These are phyloP conservation scores for Blastobotrys proliferans DNA, from an alignment of 1,139 yeast species.

Conservation along the genomic window DNA sequence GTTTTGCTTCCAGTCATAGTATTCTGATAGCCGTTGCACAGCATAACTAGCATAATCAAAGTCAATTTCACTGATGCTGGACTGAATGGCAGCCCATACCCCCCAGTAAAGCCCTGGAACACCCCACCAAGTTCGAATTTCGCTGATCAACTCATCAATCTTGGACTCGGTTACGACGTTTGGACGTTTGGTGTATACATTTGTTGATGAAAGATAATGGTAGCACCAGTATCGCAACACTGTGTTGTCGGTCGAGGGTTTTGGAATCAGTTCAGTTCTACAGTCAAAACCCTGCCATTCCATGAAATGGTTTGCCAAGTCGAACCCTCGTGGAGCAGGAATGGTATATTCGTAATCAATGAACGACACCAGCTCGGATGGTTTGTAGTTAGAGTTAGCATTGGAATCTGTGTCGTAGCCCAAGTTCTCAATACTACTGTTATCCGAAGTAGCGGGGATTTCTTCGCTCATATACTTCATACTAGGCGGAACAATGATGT, in stretches of 20 bases:
- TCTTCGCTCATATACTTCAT: background rate
- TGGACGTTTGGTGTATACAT: constrained; percentile 12
- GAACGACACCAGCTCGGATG: constrained; percentile 46
- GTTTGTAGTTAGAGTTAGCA: constrained; percentile 32
- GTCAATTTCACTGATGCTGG: constrained; percentile 65
- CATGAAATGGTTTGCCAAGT: constrained; percentile 78
- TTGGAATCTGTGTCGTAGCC: too few species aligned
- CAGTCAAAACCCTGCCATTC: constrained; percentile 89
- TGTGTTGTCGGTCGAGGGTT: constrained; percentile 43
- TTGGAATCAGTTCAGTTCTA: constrained; percentile 56
- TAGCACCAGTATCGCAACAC: constrained; percentile 48
- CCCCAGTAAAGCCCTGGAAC: constrained; percentile 87
- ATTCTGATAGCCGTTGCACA: constrained; percentile 57
- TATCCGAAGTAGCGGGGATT: background rate
- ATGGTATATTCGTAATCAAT: constrained; percentile 81
- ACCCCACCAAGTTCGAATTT: constrained; percentile 62
- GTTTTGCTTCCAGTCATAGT: constrained; percentile 57
- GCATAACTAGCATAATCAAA: constrained; percentile 67
- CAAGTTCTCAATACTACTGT: background rate
- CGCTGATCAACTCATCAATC: constrained; percentile 46
- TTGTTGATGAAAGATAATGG: constrained; percentile 31
- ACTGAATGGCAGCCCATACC: constrained; percentile 76
- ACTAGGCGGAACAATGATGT: constrained; percentile 54
- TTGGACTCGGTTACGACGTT: constrained; percentile 17
- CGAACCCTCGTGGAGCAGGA: constrained; percentile 78